Conservation (phyloP, 148 eudicot species). For the Chenopodium album region DNA sequence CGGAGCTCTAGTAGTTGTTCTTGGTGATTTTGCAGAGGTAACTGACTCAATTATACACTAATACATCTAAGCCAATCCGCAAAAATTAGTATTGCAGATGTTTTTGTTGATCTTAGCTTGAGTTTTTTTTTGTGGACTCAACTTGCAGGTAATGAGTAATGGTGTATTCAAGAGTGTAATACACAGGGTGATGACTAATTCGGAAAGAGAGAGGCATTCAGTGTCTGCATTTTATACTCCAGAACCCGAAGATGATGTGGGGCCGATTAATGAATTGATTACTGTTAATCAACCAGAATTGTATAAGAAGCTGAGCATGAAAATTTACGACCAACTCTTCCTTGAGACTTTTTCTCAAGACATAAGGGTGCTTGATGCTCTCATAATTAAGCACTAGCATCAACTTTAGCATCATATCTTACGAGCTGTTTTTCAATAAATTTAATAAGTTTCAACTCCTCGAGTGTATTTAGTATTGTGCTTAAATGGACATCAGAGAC, state of each 20-base stretch:
- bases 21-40: constrained; percentile 60
- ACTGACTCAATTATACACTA: not conserved
- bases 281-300: constrained; percentile 16
- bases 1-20: constrained; percentile 43
- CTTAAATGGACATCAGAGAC: too few species aligned
- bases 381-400: constrained; percentile 13
- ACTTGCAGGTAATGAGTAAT: constrained; percentile 32
- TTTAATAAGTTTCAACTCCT: too few species aligned
- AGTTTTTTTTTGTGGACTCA: not conserved
- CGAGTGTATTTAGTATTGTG: too few species aligned
- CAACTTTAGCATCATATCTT: too few species aligned
- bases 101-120: too few species aligned
- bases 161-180: constrained; percentile 32
- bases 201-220: constrained; percentile 29
- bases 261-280: constrained; percentile 23
- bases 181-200: constrained; percentile 35
- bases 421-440: too few species aligned
- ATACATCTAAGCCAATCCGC: not conserved
- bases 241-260: constrained; percentile 23
- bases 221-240: constrained; percentile 30
- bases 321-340: constrained; percentile 23
- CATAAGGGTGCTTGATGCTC: constrained; percentile 28
- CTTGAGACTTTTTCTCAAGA: constrained; percentile 28
- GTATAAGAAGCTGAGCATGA: constrained; percentile 24
- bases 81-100: not conserved